These are phyloP conservation scores for Naegleria fowleri DNA, from an alignment of 208 protist genomes.

Conservation along the genomic window DNA sequence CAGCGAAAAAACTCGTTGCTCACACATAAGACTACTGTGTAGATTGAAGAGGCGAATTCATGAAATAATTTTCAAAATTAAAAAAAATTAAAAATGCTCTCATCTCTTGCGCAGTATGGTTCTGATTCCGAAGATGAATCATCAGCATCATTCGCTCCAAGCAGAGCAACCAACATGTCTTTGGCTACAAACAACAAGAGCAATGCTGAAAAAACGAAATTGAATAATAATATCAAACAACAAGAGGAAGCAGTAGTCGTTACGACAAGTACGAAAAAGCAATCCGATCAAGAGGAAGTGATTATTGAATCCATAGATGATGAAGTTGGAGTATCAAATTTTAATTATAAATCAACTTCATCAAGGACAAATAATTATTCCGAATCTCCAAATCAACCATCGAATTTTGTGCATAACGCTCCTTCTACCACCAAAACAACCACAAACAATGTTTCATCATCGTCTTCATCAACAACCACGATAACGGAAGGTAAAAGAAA, in stretches of 20 bases:
- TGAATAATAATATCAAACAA: too few species aligned
- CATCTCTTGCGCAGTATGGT: not conserved
- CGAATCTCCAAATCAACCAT: too few species aligned
- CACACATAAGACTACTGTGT: too few species aligned
- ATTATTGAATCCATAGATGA: not conserved
- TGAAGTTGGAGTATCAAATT: not conserved
- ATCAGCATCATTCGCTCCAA: too few species aligned
- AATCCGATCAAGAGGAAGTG: not conserved
- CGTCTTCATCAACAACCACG: not conserved
- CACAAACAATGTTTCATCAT: not conserved
- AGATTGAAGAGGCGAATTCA: too few species aligned
- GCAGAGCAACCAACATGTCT: too few species aligned
- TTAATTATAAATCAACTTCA: not conserved
- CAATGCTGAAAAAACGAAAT: too few species aligned
- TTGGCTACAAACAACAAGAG: not conserved
- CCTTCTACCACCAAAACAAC: not conserved
- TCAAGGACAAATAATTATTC: too few species aligned
- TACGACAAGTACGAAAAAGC: not conserved
- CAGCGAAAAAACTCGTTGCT: too few species aligned
- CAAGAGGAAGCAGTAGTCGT: too few species aligned
- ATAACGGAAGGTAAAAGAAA: not conserved
- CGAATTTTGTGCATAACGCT: too few species aligned
- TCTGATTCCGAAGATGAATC: not conserved
- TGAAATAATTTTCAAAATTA: too few species aligned
- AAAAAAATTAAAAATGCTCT: not conserved